phyloP scores from a whole-genome alignment of 129 eudicot genomes.

The Flaveria trinervia region DNA sequence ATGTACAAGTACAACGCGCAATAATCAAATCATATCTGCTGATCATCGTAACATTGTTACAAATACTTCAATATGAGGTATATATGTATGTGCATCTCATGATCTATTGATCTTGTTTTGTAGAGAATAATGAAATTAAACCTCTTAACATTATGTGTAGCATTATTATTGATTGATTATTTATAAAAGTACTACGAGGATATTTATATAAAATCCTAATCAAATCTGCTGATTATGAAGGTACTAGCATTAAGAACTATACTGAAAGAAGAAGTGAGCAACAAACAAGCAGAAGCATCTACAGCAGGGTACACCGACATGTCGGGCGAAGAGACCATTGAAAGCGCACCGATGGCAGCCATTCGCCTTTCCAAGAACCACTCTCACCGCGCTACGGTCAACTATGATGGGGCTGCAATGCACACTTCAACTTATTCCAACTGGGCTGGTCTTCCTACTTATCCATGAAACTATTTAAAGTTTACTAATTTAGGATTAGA shows the following conservation, averaged over 20 bases:
- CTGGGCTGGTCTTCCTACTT: constrained; percentile 53
- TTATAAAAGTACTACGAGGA: no score
- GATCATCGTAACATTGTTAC: no score
- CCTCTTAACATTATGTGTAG: no score
- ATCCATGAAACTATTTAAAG: constrained; percentile 41
- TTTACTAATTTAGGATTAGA: background rate
- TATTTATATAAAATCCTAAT: no score
- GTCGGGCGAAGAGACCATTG: constrained; percentile 73
- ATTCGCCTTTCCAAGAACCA: constrained; percentile 38
- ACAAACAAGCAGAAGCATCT: constrained; percentile 35
- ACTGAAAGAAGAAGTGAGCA: constrained; percentile 50
- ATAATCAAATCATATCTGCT: no score
- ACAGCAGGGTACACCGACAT: constrained; percentile 49
- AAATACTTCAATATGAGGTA: constrained; percentile 37
- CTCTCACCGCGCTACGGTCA: constrained; percentile 25
- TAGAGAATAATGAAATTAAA: no score
- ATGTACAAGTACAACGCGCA: no score
- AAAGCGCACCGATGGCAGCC: constrained; percentile 51
- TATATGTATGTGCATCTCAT: constrained; percentile 36
- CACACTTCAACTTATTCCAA: constrained; percentile 41
- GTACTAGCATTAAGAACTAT: constrained; percentile 66
- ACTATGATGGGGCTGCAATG: constrained; percentile 41
- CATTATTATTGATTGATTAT: no score
- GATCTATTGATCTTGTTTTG: no score
- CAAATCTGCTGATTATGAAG: constrained; percentile 22